Evolutionary conservation across 768 basidiomycete genomes (phyloP), one percentile per base, ranked within the genome.

Genomic region (Calocybe indica): DNA sequence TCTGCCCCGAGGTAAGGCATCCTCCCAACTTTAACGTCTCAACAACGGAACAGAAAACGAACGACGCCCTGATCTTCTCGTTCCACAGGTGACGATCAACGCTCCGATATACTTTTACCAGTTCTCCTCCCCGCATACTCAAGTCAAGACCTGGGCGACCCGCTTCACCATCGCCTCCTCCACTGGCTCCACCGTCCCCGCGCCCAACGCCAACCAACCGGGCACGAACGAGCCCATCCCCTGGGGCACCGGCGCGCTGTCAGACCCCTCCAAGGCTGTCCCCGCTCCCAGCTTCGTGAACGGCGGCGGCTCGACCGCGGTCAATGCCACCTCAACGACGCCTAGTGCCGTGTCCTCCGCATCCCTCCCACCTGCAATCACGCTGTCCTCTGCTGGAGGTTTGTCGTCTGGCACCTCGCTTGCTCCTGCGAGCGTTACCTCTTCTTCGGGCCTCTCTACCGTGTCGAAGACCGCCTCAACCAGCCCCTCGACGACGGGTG

Each of bases 91-190:
- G 35, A 67, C 66, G 13, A 75, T 78, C 13, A 70, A 84, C 62
- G 72, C 88, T 2, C 58, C 79, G 34, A 80, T 90, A 53, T 91
- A 89, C 69, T 91, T 90, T 70, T 88, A 88, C 63, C 85, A 89
- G 57, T 90, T 86, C 71, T 69, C 76, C 11, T 63, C 78, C 1
- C 65, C 74, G 0, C 56, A 51, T 5, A 58, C 77, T 0, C 1
- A 64, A 34, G 58, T 57, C 42, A 71, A 68, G 58, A 62, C 67
- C 33, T 92, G 89, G 89, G 86, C 87, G 2, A 80, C 78, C 11
- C 84, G 89, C 15, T 91, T 89, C 72, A 69, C 83, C 33, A 88
- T 92, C 57, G 79, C 83, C 3, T 75, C 72, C 32, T 39, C 73
- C 3, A 54, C 61, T 22, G 80, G 78, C 9, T 52, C 63, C 6